Conservation (phyloP, 169 alveolate species). For the Neospora caninum region DNA sequence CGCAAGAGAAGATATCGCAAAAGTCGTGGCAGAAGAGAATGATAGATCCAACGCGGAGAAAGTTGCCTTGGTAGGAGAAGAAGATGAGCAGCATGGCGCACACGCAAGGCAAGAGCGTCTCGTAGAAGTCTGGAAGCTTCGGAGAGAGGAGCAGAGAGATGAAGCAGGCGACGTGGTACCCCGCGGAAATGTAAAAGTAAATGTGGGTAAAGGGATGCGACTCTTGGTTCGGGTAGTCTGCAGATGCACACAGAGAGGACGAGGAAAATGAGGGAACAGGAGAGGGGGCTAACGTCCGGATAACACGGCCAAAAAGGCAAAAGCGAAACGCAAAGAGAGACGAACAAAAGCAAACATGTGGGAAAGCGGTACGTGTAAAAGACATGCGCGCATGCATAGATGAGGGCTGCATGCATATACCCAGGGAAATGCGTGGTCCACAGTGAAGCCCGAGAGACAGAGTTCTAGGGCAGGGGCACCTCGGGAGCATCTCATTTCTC, state of each 20-base stretch:
- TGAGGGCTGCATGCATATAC: no score
- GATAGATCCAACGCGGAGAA: slow-evolving; percentile 76
- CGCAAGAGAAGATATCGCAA: slow-evolving; percentile 79
- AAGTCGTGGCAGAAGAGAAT: slow-evolving; percentile 79
- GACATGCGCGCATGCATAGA: no score
- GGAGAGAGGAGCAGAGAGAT: slow-evolving; percentile 69
- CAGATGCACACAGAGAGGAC: neutral
- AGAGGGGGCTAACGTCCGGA: neutral
- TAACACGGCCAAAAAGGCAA: neutral
- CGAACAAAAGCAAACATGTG: no score
- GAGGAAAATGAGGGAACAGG: neutral
- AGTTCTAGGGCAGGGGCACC: no score
- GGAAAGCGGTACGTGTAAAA: no score
- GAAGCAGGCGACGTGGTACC: slow-evolving; percentile 73
- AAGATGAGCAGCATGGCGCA: slow-evolving; percentile 76
- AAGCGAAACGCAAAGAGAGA: no score
- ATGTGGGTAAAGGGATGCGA: slow-evolving; percentile 69
- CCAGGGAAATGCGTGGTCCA: no score
- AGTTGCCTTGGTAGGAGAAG: slow-evolving; percentile 77
- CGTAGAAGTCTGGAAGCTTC: slow-evolving; percentile 77
- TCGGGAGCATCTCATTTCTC: no score
- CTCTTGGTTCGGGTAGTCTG: slow-evolving; percentile 78
- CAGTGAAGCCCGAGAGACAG: no score
- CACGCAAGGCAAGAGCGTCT: slow-evolving; percentile 73
- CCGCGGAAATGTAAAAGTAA: slow-evolving; percentile 77